Evolutionary conservation across 2,329 filamentous ascomycete species (phyloP), one percentile per base, ranked within the genome.

Genomic region (Tolypocladium tropicale): DNA sequence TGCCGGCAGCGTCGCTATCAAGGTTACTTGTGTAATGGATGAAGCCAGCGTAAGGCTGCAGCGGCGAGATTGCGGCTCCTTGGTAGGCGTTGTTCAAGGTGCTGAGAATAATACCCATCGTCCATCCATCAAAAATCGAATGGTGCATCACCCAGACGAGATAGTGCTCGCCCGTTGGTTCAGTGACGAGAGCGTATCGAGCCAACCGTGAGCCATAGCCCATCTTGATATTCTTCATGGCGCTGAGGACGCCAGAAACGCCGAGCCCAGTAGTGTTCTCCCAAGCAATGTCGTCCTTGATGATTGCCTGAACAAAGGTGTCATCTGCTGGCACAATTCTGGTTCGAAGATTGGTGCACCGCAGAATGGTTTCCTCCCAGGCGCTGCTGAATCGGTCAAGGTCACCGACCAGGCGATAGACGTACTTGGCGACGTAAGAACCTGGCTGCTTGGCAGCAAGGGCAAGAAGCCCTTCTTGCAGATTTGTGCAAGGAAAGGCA

Each of bases 401-500:
- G 5, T 69, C 61, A 75, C 1, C 53, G 1, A 60, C 46, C 5
- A 69, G 60, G 7, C 72, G 63, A 51, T 75, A 75, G 2, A 67
- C 66, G 18, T 58, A 53, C 49, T 58, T 56, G 4, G 16, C 53
- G 33, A 54, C 59, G 58, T 52, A 58, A 14, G n/a, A 7, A 66
- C 71, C 7, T 56, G 53, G 25, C 65, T 62, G 39, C 63, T 53
- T 64, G 43, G 61, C 62, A 1, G 71, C 65, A 1, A 73, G 61
- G 0, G 68, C 66, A 41, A 75, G 63, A 1, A 75, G 65, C 3
- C 69, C 70, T 59, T 71, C 70, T 52, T 74, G 72, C 2, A 74
- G 61, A 4, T 66, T 64, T 12, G 70, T 69, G 62, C 69, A 72
- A 6, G 72, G 72, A 49, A 70, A 75, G 1, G 48, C 52, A 28